Conservation (phyloP, 1,284 basidiomycete genomes). For the Agroathelia rolfsii region DNA sequence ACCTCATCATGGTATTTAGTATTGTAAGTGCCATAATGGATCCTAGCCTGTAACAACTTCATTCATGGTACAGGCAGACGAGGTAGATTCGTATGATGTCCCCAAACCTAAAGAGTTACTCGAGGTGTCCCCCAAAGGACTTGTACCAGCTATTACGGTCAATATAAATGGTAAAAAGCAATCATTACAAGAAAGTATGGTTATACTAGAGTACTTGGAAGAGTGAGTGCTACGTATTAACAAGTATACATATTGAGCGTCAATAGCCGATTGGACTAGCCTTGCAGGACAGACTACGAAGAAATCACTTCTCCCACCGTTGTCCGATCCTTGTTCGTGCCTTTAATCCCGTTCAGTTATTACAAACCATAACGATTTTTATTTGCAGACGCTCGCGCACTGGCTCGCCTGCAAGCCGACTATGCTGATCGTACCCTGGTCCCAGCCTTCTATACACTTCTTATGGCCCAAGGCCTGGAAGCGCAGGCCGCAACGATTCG, state of each 20-base stretch:
- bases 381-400: slow-evolving; percentile 58
- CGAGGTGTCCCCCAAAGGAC: slow-evolving; percentile 60
- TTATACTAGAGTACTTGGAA: too few relatives aligned
- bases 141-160: slow-evolving; percentile 46
- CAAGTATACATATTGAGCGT: too few relatives aligned
- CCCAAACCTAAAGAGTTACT: slow-evolving; percentile 12
- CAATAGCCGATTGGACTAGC: too few relatives aligned
- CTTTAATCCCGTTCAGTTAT: slow-evolving; percentile 1
- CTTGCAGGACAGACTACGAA: slow-evolving; percentile 34
- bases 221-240: too few relatives aligned
- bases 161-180: slow-evolving; percentile 6
- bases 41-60: too few relatives aligned
- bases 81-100: slow-evolving; percentile 27
- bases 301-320: slow-evolving; percentile 46
- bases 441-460: slow-evolving; percentile 69
- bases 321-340: slow-evolving; percentile 48
- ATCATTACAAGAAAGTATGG: too few relatives aligned
- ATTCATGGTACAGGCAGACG: too few relatives aligned
- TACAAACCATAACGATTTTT: slow-evolving; percentile 1
- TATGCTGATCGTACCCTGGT: slow-evolving; percentile 56
- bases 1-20: slow-evolving; percentile 3
- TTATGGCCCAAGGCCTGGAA: slow-evolving; percentile 60
- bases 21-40: slow-evolving; percentile 2
- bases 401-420: slow-evolving; percentile 61
- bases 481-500: slow-evolving; percentile 47